Evolutionary conservation across 176 grass and related monocot genomes (phyloP).

Genomic region (Oryza officinalis): DNA sequence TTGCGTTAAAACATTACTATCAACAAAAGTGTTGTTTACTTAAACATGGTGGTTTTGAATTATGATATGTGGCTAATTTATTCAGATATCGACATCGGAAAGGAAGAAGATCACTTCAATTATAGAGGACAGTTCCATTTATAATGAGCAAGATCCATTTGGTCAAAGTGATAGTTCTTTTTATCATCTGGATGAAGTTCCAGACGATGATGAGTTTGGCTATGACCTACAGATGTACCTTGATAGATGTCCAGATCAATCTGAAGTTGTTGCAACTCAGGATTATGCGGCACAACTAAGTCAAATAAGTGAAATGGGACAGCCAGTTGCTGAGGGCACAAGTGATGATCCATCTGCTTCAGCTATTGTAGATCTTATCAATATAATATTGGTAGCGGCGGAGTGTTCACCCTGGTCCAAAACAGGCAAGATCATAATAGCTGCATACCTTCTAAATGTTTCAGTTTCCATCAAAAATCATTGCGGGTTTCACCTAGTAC

Average conservation of each 20-base stretch:
- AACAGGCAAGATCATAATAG: conserved; percentile 74
- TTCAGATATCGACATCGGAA: conserved; percentile 86
- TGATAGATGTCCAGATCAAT: conserved; percentile 35
- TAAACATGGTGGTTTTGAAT: conserved; percentile 21
- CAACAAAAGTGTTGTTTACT: conserved; percentile 17
- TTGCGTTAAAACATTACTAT: conserved; percentile 21
- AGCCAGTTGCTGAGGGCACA: conserved; percentile 47
- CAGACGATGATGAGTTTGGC: conserved; percentile 28
- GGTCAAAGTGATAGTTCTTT: conserved; percentile 48
- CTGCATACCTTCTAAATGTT: conserved; percentile 4
- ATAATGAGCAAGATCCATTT: conserved; percentile 42
- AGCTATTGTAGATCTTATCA: conserved; percentile 56
- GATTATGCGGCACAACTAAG: conserved; percentile 18
- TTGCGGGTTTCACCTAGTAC: conserved; percentile 24
- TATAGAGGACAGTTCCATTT: conserved; percentile 59
- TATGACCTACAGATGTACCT: conserved; percentile 30
- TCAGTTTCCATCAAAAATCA: background rate
- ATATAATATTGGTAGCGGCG: conserved; percentile 76
- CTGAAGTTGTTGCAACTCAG: conserved; percentile 36
- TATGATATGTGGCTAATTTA: conserved; percentile 44
- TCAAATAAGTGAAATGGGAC: conserved; percentile 34
- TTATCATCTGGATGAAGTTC: conserved; percentile 36
- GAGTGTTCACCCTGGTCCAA: conserved; percentile 99
- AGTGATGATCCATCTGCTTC: conserved; percentile 45
- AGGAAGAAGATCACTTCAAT: conserved; percentile 70